Evolutionary conservation across 306 rosid species (phyloP), one percentile per base, ranked within the genome.

Genomic region (Inga leiocalycina): DNA sequence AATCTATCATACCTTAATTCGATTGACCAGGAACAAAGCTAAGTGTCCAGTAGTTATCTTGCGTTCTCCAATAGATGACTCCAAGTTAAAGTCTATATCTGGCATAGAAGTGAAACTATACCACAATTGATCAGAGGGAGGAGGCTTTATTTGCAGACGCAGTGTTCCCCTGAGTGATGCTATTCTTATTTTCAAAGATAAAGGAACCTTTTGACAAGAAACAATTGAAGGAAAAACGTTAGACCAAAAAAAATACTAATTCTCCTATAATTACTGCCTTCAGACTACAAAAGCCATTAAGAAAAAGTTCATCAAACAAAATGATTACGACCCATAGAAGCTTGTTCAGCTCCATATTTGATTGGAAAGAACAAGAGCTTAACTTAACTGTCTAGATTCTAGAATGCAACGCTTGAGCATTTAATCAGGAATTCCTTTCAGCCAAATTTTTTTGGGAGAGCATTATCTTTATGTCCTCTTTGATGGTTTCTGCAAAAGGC

Each of bases 121-220:
- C 98, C 99, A 96, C 81, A 96, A 67, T 54, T 89, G 94, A 88
- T 96, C 98, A 22, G 97, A 90, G 59, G 99, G 99, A 83, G 99
- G 99, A 14, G 98, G 97, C 88, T 94, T 96, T 89, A 96, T 88
- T 73, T 91, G 97, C 79, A 96, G 80, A 70, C 94, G 96, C 81
- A 96, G 54, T 67, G 97, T 93, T 83, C 99, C 98, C 87, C 89
- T 88, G 70, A 93, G 94, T 67, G 97, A 92, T 82, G 93, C 74
- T 84, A 92, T 74, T 91, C 94, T 90, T 90, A 96, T 83, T 64
- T 85, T 92, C 91, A 96, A 78, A 77, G 93, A 88, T 82, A 96
- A 83, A 43, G 99, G 97, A 82, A 94, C 99, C 99, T 96, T 81
- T 75, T 43, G 74, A 81, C 78, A 45, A 83, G 73, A 85, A 83